Evolutionary conservation across 2,329 filamentous ascomycete species (phyloP).

Genomic region (Cryphonectria nitschkei): DNA sequence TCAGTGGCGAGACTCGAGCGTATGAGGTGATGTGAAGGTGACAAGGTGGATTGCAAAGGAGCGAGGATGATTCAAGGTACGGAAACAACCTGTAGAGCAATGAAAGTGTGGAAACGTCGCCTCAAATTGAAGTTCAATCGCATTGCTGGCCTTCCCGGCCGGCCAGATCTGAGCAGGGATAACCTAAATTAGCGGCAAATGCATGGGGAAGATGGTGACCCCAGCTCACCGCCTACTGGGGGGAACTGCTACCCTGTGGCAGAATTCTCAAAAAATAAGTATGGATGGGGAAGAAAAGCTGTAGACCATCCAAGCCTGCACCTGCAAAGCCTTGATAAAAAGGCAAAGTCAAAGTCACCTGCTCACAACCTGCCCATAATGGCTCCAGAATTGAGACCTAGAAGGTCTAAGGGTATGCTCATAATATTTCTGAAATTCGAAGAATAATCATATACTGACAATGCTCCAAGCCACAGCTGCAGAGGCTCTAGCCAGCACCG

Average conservation of each 20-base stretch:
- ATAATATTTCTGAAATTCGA: not conserved
- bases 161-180: conserved; percentile 15
- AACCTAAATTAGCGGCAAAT: conserved; percentile 16
- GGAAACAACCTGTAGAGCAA: not conserved
- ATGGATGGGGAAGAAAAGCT: conserved; percentile 21
- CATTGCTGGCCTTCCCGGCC: conserved; percentile 28
- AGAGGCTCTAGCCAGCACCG: conserved; percentile 10
- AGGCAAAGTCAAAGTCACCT: not conserved
- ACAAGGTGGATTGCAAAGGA: conserved; percentile 1
- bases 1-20: conserved; percentile 1
- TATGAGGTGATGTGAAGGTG: conserved; percentile 1
- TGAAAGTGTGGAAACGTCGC: conserved; percentile 27
- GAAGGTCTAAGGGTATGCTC: conserved; percentile 24
- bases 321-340: not conserved
- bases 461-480: conserved; percentile 15
- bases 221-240: conserved; percentile 8
- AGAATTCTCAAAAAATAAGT: conserved; percentile 23
- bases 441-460: conserved; percentile 14
- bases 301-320: not conserved
- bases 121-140: conserved; percentile 26
- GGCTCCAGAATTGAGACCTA: conserved; percentile 28
- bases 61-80: conserved; percentile 7
- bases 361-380: conserved; percentile 17
- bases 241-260: conserved; percentile 17
- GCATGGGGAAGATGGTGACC: not conserved